phyloP scores from a whole-genome alignment of 768 basidiomycete genomes.

The Boletus subcaerulescens region DNA sequence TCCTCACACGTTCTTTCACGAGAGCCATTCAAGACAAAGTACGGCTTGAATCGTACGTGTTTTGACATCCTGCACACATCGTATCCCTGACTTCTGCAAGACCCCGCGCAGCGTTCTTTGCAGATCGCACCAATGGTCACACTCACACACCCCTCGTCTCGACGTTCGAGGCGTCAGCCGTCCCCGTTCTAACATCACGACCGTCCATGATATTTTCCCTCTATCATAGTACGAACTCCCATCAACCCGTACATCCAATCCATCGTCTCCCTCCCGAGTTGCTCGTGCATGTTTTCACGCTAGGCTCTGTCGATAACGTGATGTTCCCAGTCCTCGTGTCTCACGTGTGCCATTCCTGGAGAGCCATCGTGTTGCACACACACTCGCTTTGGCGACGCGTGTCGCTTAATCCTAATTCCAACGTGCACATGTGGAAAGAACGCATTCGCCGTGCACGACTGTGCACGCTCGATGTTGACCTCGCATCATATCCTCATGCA shows the following conservation, averaged over 20 bases:
- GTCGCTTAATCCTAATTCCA: constrained; percentile 41
- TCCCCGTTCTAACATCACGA: constrained; percentile 18
- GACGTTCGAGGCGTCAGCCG: constrained; percentile 14
- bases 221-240: constrained; percentile 21
- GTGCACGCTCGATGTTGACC: constrained; percentile 58
- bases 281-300: constrained; percentile 58
- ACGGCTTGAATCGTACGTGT: constrained; percentile 31
- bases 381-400: constrained; percentile 66
- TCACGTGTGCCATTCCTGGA: constrained; percentile 67
- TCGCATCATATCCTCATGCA: constrained; percentile 38
- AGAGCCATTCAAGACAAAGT: constrained; percentile 45
- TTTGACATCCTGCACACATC: not conserved
- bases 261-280: constrained; percentile 61
- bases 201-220: constrained; percentile 29
- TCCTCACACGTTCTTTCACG: constrained; percentile 50
- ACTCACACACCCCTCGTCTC: constrained; percentile 13
- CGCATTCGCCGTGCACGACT: constrained; percentile 57
- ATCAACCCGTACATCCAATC: constrained; percentile 46
- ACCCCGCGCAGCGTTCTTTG: constrained; percentile 10
- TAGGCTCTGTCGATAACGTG: constrained; percentile 54
- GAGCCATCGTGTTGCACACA: constrained; percentile 56
- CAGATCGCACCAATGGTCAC: constrained; percentile 21
- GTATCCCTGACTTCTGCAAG: constrained; percentile 12
- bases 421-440: constrained; percentile 58
- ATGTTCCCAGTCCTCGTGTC: constrained; percentile 62